Base-by-base conservation (phyloP, 2,329 filamentous ascomycete species). In the Coniochaeta sp. region DNA sequence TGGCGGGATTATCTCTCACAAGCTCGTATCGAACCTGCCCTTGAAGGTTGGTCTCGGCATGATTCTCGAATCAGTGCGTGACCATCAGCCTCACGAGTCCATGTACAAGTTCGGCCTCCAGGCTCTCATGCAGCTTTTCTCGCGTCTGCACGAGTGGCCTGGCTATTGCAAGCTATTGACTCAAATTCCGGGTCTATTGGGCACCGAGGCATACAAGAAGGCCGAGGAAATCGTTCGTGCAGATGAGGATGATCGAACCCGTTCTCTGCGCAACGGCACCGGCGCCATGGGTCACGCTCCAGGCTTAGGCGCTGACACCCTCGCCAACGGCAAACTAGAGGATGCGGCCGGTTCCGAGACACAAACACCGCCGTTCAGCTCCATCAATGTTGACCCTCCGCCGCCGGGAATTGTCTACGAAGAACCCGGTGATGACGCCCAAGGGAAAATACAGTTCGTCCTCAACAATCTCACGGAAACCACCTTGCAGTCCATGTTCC, bases 31-130 rank as follows among this genome's bases (percentile, higher is more conserved):
- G 6, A 89, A 92, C 47, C 84, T 99, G 19, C 91, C 95, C 3
- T 84, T 98, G 36, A 92, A 96, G 70, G 92, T 96, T 60, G 95
- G 91, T n/a, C 79, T 98, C 17, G 92, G 90, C 17, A 97, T 99
- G 91, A 96, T 99, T 64, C 79, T 98, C n/a, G 93, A 99, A 72
- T 91, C 95, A 14, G 92, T 99, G 26, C 84, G 91, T 64, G 92
- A 96, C 64, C 91, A 95, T 68, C 78, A 83, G 34, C 86, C 89
- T 0, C 89, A 96, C 34, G 87, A 93, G 62, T 87, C 91, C 1
- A 98, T 99, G 95, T 98, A 95, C 79, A 96, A 97, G 69, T 99
- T 99, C 71, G 95, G 96, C 12, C 82, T 99, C 14, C 95, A 99
- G 72, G 95, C 95, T 17, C 82, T 99, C 62, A 88, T 97, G 71